Percentiles rank a stretch among this genome's conserved stretches.
Conservation (phyloP, 805 yeast genomes). For the Teunomyces kruisii region DNA sequence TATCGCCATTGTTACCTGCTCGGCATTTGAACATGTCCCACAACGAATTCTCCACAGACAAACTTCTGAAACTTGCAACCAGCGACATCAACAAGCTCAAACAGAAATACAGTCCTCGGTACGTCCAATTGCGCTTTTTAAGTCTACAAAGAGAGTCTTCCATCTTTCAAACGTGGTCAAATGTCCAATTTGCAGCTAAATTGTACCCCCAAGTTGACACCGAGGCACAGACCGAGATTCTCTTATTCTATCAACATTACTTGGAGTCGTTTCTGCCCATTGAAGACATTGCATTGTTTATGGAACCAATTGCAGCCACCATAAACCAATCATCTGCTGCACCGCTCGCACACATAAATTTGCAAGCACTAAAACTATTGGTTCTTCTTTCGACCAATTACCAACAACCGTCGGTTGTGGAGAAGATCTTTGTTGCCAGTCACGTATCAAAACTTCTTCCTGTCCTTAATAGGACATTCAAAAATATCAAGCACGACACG, state of each 20-base stretch:
- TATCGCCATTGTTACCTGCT: not conserved
- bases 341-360: not conserved
- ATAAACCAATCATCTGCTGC: not conserved
- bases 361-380: conserved; percentile 9
- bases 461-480: conserved; percentile 5
- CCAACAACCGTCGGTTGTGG: not conserved
- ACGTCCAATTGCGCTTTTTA: not conserved
- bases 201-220: not conserved
- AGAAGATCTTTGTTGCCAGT: not conserved
- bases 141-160: not conserved
- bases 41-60: not conserved
- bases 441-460: not conserved
- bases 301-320: not conserved
- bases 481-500: not conserved
- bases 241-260: conserved; percentile 1
- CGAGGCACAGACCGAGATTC: not conserved
- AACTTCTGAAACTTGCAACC: not conserved
- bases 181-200: not conserved
- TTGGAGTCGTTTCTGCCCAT: not conserved
- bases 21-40: not conserved
- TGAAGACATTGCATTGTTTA: not conserved
- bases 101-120: not conserved
- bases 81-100: not conserved
- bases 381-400: conserved; percentile 14
- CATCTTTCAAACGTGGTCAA: not conserved